Evolutionary conservation across 2,329 filamentous ascomycete genomes (phyloP).

Genomic region (Pseudogymnoascus sp.): DNA sequence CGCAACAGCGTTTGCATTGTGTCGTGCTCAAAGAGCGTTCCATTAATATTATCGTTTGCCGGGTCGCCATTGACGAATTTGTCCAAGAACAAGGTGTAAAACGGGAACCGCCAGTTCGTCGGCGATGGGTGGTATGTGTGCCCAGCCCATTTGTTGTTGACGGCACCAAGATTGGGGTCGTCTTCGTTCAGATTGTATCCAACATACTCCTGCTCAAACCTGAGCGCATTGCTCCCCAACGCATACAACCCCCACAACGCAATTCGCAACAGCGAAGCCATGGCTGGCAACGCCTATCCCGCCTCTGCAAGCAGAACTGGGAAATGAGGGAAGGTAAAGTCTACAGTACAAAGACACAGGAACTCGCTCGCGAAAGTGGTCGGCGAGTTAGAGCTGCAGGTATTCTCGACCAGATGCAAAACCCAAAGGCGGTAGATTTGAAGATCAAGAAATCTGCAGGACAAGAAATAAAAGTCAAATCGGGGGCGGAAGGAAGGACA

Average conservation of each 20-base stretch:
- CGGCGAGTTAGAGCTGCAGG: not conserved
- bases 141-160: slow-evolving; percentile 43
- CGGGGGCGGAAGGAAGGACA: slow-evolving; percentile 2
- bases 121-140: slow-evolving; percentile 49
- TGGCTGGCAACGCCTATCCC: slow-evolving; percentile 2
- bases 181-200: slow-evolving; percentile 53
- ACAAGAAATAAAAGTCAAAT: slow-evolving; percentile 7
- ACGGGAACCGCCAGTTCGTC: slow-evolving; percentile 56
- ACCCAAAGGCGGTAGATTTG: not conserved
- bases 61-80: slow-evolving; percentile 59
- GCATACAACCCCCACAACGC: slow-evolving; percentile 3
- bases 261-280: slow-evolving; percentile 3
- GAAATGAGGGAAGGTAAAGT: not conserved
- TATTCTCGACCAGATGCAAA: not conserved
- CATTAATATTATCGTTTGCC: slow-evolving; percentile 55
- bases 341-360: not conserved
- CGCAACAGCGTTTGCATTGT: slow-evolving; percentile 53
- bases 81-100: slow-evolving; percentile 59
- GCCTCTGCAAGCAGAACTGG: not conserved
- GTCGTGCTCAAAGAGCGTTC: slow-evolving; percentile 54
- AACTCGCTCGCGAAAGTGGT: not conserved
- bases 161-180: slow-evolving; percentile 1
- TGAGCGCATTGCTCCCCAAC: slow-evolving; percentile 10
- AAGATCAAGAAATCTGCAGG: slow-evolving; percentile 6
- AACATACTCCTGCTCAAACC: slow-evolving; percentile 19